Evolutionary conservation across 1,284 basidiomycete species (phyloP), one percentile per base, ranked within the genome.

Genomic region (Fomitopsis schrenkii): DNA sequence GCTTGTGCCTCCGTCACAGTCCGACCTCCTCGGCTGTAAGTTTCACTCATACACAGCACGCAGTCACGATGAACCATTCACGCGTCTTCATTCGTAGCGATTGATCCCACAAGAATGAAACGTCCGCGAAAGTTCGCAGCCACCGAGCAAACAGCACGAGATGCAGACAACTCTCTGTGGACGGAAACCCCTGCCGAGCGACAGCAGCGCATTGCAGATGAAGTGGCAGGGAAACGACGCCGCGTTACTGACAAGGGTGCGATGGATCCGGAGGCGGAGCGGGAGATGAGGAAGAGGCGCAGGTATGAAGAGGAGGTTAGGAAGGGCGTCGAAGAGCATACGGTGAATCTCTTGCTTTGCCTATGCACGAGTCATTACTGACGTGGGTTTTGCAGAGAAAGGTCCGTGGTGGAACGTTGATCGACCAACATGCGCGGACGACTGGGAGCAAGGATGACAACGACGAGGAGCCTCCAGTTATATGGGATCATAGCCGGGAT

Each of bases 121-220:
- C 89, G 89, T 74, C 76, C 85, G 5, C 84, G 91, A 26, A 87
- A 91, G 70, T 94, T 94, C 73, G 87, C 90, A n/a, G 84, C 85
- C 52, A 81, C 83, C 0, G 79, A 83, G 9, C 80, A 80, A 1
- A 76, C 83, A 1, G 69, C 79, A 1, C 72, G 72, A 64, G 74
- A 75, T 15, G 77, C 75, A 0, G 86, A 88, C 61, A 83, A 76
- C 59, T 87, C 87, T 1, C 79, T 95, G 2, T 97, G 95, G 95
- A 97, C 95, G 0, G 95, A 97, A 78, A 97, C 95, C 0, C 95
- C 95, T 0, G 87, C 86, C 0, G 93, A 97, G 69, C 83, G 90
- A 14, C 91, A 92, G 68, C 87, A 94, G 70, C 83, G 95, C 2
- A 76, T 96, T 15, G 87, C 86, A 2, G 95, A 97, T 70, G 95